phyloP scores from a whole-genome alignment of 2,329 filamentous ascomycete species.

The Coleophoma cylindrospora region DNA sequence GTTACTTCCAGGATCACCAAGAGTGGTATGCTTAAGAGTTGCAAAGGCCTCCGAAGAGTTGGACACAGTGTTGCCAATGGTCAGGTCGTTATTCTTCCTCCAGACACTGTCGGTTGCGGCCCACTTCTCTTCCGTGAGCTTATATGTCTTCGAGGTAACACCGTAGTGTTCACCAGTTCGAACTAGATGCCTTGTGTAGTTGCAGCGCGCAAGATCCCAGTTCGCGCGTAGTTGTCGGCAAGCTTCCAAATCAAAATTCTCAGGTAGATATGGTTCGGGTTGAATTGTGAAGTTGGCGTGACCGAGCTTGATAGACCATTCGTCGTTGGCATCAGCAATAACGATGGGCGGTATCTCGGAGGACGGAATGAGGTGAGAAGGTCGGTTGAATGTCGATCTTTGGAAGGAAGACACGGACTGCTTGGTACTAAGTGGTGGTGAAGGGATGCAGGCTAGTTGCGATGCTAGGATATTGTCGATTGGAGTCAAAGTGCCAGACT shows the following conservation, averaged over 20 bases:
- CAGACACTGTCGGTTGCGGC: slow-evolving; percentile 70
- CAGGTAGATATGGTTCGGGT: slow-evolving; percentile 73
- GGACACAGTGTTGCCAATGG: slow-evolving; percentile 46
- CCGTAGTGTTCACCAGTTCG: slow-evolving; percentile 90
- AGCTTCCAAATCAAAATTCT: slow-evolving; percentile 45
- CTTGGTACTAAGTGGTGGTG: slow-evolving; percentile 71
- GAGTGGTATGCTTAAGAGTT: slow-evolving; percentile 31
- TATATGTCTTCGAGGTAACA: slow-evolving; percentile 82
- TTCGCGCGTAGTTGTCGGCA: slow-evolving; percentile 66
- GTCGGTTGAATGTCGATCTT: slow-evolving; percentile 30
- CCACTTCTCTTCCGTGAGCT: slow-evolving; percentile 86
- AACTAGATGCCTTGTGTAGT: slow-evolving; percentile 85
- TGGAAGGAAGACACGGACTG: slow-evolving; percentile 75
- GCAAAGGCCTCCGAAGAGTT: slow-evolving; percentile 35
- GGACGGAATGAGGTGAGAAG: slow-evolving; percentile 42
- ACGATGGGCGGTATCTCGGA: slow-evolving; percentile 59
- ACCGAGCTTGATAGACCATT: slow-evolving; percentile 80
- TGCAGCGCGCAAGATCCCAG: slow-evolving; percentile 78
- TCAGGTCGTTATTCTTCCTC: slow-evolving; percentile 63
- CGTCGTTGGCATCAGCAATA: slow-evolving; percentile 66
- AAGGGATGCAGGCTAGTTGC: slow-evolving; percentile 44
- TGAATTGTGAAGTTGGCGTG: slow-evolving; percentile 91
- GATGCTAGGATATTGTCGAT: slow-evolving; percentile 35
- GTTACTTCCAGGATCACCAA: slow-evolving; percentile 37
- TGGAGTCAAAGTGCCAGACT: slow-evolving; percentile 38